Base-by-base conservation (phyloP, 2,329 filamentous ascomycete species). In the Colletotrichum magnum region DNA sequence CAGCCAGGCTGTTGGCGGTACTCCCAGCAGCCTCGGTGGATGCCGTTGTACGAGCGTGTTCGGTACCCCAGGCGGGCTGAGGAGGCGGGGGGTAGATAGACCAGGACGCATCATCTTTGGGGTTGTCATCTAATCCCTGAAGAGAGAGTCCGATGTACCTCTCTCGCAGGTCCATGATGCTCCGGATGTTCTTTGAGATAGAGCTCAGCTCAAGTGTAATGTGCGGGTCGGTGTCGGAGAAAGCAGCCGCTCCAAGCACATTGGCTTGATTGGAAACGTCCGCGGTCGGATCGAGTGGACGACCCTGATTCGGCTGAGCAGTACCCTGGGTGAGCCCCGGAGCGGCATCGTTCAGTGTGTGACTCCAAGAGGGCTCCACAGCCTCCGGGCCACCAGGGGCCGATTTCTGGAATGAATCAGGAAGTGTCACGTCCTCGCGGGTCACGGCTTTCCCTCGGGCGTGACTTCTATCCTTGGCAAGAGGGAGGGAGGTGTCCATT, bases 111-210 rank as follows among this genome's bases (percentile, higher is more conserved):
- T 92, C 89, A 77, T 98, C 94, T 75, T 94, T 94, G 1, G 96
- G 96, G 74, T 98, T 98, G 77, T 97, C 94, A 13, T 89, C 87
- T 7, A 91, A 87, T 10, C 92, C 88, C 77, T 99, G 96, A 21
- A 95, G 84, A 0, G 96, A 98, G 16, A 98, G 81, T 1, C 89
- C 85, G 60, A 98, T 93, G 80, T 98, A 99, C 75, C 94, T 97
- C 78, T 94, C 91, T 69, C 96, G 90, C 48, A 95, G 86, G 74
- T 98, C 94, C 53, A 98, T 82, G n/a, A 98, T 89, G 73, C 92
- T 92, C 78, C 97, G 93, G 64, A 99, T 94, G 73, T 96, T 97
- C 72, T 90, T 91, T 75, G 97, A 98, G 73, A 99, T 98, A 21
- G 90, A 88, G 74, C 89, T 90, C 72, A 99, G 84, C 81, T 99